These are phyloP conservation scores for Arachis stenosperma DNA, from an alignment of 306 rosid genomes.

Conservation along the genomic window DNA sequence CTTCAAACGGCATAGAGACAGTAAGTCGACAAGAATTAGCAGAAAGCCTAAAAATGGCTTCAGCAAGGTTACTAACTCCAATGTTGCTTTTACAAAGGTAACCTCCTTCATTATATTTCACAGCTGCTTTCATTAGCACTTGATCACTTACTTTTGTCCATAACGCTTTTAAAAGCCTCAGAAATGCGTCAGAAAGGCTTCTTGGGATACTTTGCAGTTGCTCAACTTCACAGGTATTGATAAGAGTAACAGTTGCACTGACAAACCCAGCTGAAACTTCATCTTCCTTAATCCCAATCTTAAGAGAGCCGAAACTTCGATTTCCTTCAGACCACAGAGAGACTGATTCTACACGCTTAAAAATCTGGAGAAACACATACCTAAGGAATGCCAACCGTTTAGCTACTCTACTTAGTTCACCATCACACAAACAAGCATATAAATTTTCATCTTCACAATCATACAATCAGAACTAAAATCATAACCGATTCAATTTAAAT, in stretches of 20 bases:
- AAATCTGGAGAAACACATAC: slow-evolving; percentile 69
- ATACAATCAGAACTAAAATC: not conserved
- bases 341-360: slow-evolving; percentile 47
- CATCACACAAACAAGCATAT: not conserved
- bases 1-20: slow-evolving; percentile 47
- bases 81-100: slow-evolving; percentile 49
- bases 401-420: slow-evolving; percentile 30
- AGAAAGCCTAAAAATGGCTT: slow-evolving; percentile 75
- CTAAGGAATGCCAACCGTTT: slow-evolving; percentile 54
- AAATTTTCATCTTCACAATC: not conserved
- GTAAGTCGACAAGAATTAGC: slow-evolving; percentile 38
- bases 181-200: slow-evolving; percentile 39
- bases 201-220: slow-evolving; percentile 56
- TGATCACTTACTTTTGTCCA: slow-evolving; percentile 54
- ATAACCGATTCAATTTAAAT: not conserved
- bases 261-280: slow-evolving; percentile 55
- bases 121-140: slow-evolving; percentile 32
- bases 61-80: slow-evolving; percentile 61
- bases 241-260: slow-evolving; percentile 55
- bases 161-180: slow-evolving; percentile 49
- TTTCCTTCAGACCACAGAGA: slow-evolving; percentile 50
- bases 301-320: slow-evolving; percentile 38
- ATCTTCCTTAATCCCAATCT: slow-evolving; percentile 60
- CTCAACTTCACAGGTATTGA: slow-evolving; percentile 57
- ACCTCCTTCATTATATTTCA: slow-evolving; percentile 42